Evolutionary conservation across 208 protist species (phyloP), one percentile per base, ranked within the genome.

Genomic region (Crithidia fasciculata): DNA sequence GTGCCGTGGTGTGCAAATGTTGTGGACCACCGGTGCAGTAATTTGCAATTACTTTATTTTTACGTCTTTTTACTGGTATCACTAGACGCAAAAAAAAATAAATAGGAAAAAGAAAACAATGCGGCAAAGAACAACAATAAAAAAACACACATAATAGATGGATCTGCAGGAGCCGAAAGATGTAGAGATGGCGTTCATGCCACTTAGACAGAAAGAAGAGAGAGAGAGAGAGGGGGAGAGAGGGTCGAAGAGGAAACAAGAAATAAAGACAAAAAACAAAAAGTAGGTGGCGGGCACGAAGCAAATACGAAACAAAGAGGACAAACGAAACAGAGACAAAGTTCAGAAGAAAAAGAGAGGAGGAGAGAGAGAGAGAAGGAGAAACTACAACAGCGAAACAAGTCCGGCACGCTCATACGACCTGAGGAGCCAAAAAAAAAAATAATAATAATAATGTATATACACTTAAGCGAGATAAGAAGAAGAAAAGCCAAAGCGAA

Each of bases 191-290:
- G 28, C 44, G 15, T 12, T 65, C 59, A 74, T 28, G 56, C 9
- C 50, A 37, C 39, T 55, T 28, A 63, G 40, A 75, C 8, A 36
- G 56, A 19, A 2, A 65, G 50, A 74, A 75, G 7, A 76, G 66
- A 63, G 56, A 65, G 39, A 58, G 39, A 58, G 39, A 58, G 39
- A 58, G 18, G 18, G 54, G 54, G 54, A 58, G 54, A 40, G 54
- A 58, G 6, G n/a, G 16, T 18, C 16, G 16, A 15, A 18, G 36
- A 18, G 19, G 13, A 4, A 53, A 65, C 4, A 65, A n/a, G 12
- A 37, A 65, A 12, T 16, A 39, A 65, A 37, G 13, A 61, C 37
- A 10, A 45, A 61, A 45, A 61, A 61, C 3, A 18, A 18, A 61
- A 8, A 61, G 15, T 41, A 41, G 7, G n/a, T 6, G 8, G 45